Evolutionary conservation across 2,329 filamentous ascomycete species (phyloP).

Genomic region (Balansia obtecta): DNA sequence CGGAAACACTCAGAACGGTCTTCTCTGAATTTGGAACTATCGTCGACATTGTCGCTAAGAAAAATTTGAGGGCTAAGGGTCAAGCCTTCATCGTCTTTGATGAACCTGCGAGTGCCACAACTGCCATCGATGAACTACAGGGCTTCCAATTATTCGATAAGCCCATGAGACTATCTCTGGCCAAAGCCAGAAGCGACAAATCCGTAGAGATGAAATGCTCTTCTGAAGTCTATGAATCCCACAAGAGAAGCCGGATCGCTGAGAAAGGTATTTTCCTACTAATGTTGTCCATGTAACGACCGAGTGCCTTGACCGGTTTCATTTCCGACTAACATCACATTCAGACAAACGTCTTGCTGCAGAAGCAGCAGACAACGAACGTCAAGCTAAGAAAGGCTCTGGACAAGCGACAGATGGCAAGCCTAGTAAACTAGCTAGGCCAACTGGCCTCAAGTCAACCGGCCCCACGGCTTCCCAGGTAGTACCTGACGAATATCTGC

Average conservation of each 20-base stretch:
- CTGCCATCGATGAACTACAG: slow-evolving; percentile 78
- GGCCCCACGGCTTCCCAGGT: slow-evolving; percentile 55
- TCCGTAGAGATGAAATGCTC: slow-evolving; percentile 65
- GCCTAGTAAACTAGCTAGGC: slow-evolving; percentile 51
- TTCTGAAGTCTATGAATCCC: slow-evolving; percentile 70
- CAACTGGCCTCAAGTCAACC: slow-evolving; percentile 60
- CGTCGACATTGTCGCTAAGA: slow-evolving; percentile 77
- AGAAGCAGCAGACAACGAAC: slow-evolving; percentile 67
- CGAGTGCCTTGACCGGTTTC: too few species aligned
- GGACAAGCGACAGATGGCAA: slow-evolving; percentile 37
- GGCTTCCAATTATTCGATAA: slow-evolving; percentile 91
- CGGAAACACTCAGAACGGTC: slow-evolving; percentile 58
- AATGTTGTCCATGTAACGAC: not conserved
- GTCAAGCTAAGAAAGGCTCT: slow-evolving; percentile 54
- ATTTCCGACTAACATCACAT: not conserved
- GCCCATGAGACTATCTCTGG: slow-evolving; percentile 73
- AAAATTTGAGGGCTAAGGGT: slow-evolving; percentile 81
- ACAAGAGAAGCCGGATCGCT: slow-evolving; percentile 72
- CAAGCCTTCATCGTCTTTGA: slow-evolving; percentile 95
- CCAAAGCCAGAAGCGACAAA: slow-evolving; percentile 75
- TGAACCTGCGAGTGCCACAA: slow-evolving; percentile 59
- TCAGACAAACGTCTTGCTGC: slow-evolving; percentile 66
- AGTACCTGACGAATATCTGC: slow-evolving; percentile 94
- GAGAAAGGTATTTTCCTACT: slow-evolving; percentile 65
- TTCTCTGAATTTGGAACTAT: slow-evolving; percentile 84